Percentiles rank a stretch among this genome's conserved stretches.
These are phyloP conservation scores for Chaetothyriales sp. DNA, from an alignment of 2,329 filamentous ascomycete genomes.

Conservation along the genomic window DNA sequence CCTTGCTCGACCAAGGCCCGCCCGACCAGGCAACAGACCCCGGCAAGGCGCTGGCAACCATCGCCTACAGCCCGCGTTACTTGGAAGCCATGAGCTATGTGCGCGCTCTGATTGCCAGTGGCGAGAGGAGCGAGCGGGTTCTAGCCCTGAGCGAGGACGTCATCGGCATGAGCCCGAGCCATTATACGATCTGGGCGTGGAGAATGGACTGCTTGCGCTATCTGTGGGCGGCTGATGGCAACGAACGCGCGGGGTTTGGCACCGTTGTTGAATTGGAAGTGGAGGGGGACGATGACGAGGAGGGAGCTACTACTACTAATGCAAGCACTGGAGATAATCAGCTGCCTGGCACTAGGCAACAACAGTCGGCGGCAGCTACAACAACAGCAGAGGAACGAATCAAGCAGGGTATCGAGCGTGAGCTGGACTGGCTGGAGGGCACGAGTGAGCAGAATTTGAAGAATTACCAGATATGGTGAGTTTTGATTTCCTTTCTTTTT, in stretches of 20 bases:
- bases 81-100: slow-evolving; percentile 86
- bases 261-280: neutral
- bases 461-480: slow-evolving; percentile 92
- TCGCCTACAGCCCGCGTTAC: slow-evolving; percentile 82
- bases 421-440: slow-evolving; percentile 73
- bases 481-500: neutral
- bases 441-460: slow-evolving; percentile 75
- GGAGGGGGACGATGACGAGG: slow-evolving; percentile 1
- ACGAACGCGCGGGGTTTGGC: no score
- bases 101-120: slow-evolving; percentile 76
- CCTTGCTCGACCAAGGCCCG: slow-evolving; percentile 59
- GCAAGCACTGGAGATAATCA: neutral
- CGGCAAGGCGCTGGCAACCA: slow-evolving; percentile 63
- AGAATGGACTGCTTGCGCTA: slow-evolving; percentile 63
- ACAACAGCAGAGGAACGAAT: slow-evolving; percentile 37
- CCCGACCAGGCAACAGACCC: slow-evolving; percentile 8
- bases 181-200: slow-evolving; percentile 98
- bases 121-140: slow-evolving; percentile 67
- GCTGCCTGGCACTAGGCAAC: neutral
- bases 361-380: neutral
- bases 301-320: neutral
- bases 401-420: slow-evolving; percentile 32
- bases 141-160: slow-evolving; percentile 75
- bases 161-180: slow-evolving; percentile 83
- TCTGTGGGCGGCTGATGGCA: slow-evolving; percentile 8